Evolutionary conservation across 305 asterid genomes (phyloP).

Genomic region (Solanum hybrid): DNA sequence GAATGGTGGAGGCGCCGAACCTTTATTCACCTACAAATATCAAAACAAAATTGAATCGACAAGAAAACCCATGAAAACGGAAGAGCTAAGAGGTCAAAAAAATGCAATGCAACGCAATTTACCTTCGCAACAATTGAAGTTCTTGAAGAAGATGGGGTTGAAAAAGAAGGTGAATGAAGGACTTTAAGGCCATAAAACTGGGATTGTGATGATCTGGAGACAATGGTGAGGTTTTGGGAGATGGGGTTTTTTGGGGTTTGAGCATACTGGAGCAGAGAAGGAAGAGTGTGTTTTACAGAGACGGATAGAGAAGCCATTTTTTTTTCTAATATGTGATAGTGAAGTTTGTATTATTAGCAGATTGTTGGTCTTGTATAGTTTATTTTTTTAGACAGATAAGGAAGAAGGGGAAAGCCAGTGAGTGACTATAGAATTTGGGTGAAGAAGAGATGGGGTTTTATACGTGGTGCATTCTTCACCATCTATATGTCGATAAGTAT

Average conservation of each 20-base stretch:
- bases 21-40: slow-evolving; percentile 55
- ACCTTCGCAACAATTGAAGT: slow-evolving; percentile 62
- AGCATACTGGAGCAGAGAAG: slow-evolving; percentile 30
- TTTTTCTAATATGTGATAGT: not conserved
- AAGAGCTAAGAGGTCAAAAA: not conserved
- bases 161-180: slow-evolving; percentile 20
- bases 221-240: slow-evolving; percentile 21
- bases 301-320: slow-evolving; percentile 59
- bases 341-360: not conserved
- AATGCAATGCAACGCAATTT: slow-evolving; percentile 20
- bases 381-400: not conserved
- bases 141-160: slow-evolving; percentile 31
- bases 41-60: not conserved
- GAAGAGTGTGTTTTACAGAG: slow-evolving; percentile 32
- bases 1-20: slow-evolving; percentile 59
- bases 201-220: slow-evolving; percentile 50
- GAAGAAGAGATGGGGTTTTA: not conserved
- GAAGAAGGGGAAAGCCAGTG: not conserved
- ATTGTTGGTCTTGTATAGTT: not conserved
- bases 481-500: not conserved
- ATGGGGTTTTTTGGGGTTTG: slow-evolving; percentile 37
- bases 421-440: not conserved
- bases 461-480: slow-evolving; percentile 57
- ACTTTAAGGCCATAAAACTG: slow-evolving; percentile 59
- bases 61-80: not conserved